Base-by-base conservation (phyloP, 2,329 filamentous ascomycete species). In the Diaporthe helianthi region DNA sequence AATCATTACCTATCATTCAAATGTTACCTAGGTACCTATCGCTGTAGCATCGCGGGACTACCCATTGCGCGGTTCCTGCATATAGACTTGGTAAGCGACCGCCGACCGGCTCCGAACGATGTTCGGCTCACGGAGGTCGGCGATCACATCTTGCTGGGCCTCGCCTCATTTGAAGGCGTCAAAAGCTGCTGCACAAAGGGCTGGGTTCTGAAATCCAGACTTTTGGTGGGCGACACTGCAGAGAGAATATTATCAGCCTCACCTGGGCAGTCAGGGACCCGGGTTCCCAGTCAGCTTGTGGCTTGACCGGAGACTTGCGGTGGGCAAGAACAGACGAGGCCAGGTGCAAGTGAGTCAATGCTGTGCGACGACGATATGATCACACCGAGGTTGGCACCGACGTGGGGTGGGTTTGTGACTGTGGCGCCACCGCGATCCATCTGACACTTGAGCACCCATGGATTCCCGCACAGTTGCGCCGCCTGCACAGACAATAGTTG, bases 91-190 rank as follows among this genome's bases (percentile, higher is more conserved):
- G 26, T 13, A 60, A 49, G 13, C 36, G 51, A 29, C 53, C 65
- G 54, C 8, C 36, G 51, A 29, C 53, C 65, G 54, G 54, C 36
- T 49, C 44, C 46, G 52, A 52, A 61, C 65, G 53, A 52, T n/a
- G 29, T 19, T 29, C 54, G 38, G 51, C 29, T 31, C 15, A 22
- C 68, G 68, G 68, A 69, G 53, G 54, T 67, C 68, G 68, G 63
- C 68, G 68, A 63, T 24, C 33, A 31, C 33, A 13, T 52, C 12
- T 19, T n/a, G 46, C 36, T 71, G 66, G 65, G 29, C 13, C 52
- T 71, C 69, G 66, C 69, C 66, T 69, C 47, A 33, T 66, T 52
- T 65, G 44, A 65, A 60, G 47, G 54, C 49, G 68, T 3, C 47
- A 22, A 38, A 36, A 19, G 61, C 47, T 66, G 4, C 47, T 47